These are phyloP conservation scores for Phyllosticta citriasiana DNA, from an alignment of 2,329 filamentous ascomycete species.

Conservation along the genomic window DNA sequence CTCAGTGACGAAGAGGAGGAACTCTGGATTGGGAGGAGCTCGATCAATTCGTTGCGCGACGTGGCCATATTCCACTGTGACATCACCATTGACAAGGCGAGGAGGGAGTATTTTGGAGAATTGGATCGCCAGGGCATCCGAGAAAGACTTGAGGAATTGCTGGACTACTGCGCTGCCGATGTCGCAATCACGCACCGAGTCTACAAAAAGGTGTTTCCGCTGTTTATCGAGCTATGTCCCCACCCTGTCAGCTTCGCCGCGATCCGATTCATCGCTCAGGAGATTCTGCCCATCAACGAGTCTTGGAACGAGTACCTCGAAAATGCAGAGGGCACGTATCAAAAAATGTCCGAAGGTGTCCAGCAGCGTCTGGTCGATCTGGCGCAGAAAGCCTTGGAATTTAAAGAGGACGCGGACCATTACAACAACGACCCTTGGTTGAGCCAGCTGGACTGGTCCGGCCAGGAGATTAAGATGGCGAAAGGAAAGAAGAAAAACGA, in stretches of 20 bases:
- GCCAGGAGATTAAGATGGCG: slow-evolving; percentile 81
- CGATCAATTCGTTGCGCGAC: slow-evolving; percentile 87
- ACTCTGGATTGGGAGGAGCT: slow-evolving; percentile 89
- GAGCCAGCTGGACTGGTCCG: slow-evolving; percentile 87
- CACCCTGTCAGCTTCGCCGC: slow-evolving; percentile 97
- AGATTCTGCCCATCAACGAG: slow-evolving; percentile 81
- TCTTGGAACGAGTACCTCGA: slow-evolving; percentile 79
- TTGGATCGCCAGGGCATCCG: slow-evolving; percentile 62
- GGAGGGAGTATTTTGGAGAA: slow-evolving; percentile 77
- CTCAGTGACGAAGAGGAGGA: slow-evolving; percentile 81
- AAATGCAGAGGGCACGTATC: slow-evolving; percentile 78
- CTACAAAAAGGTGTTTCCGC: slow-evolving; percentile 87
- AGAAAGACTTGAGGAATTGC: slow-evolving; percentile 64
- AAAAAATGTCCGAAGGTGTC: slow-evolving; percentile 65
- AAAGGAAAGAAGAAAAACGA: slow-evolving; percentile 86
- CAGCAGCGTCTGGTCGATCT: slow-evolving; percentile 63
- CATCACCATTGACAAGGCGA: slow-evolving; percentile 80
- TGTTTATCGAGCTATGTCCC: slow-evolving; percentile 80
- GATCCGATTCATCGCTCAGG: slow-evolving; percentile 81
- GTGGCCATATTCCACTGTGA: slow-evolving; percentile 95
- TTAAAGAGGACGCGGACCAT: slow-evolving; percentile 57
- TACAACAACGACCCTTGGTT: slow-evolving; percentile 84
- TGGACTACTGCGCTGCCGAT: slow-evolving; percentile 93
- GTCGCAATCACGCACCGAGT: slow-evolving; percentile 87
- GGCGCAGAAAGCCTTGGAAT: slow-evolving; percentile 64